Evolutionary conservation across 345 rosid genomes (phyloP), one percentile per base, ranked within the genome.

Genomic region (Isatis tinctoria): DNA sequence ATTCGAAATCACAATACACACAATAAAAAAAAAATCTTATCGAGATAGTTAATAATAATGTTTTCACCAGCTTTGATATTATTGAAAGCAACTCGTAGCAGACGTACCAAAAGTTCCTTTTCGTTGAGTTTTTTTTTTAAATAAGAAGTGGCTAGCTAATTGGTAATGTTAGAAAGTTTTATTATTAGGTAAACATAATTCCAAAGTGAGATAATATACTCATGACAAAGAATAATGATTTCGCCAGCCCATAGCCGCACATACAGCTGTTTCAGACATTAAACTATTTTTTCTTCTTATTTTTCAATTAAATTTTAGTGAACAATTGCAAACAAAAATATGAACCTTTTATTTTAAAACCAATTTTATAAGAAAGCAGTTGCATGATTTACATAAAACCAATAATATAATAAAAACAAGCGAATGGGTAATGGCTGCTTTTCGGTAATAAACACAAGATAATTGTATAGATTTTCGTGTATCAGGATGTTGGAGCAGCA

Each of bases 191-290:
- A 4, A 37, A 22, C 54, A 59, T 41, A 69, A 70, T 37, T 64
- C 17, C 67, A 63, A 77, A 70, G 67, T 63, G 44, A 47, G 12
- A 56, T 64, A 22, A 11, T 43, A 54, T 26, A 53, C 59, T 67
- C 54, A 60, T 52, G 37, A n/a, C 74, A 68, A 64, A 63, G 51
- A 54, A 70, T 56, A 32, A 64, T 70, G 72, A 70, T 1, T 9
- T 39, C 57, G 76, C 80, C 80, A 77, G 67, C 67, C 52, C 75
- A 58, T 27, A 64, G 67, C 72, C 67, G 67, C 76, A 76, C 54
- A 70, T 47, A 64, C 72, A 77, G 76, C 72, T 77, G 80, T 69
- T 62, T 52, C 32, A 53, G 68, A 60, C 63, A 49, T 47, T 6
- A 37, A 48, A 37, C 1, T 39, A 18, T 27, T 10, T 13, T 56